Evolutionary conservation across 2,329 filamentous ascomycete species (phyloP).

Genomic region (Ramichloridium luteum): DNA sequence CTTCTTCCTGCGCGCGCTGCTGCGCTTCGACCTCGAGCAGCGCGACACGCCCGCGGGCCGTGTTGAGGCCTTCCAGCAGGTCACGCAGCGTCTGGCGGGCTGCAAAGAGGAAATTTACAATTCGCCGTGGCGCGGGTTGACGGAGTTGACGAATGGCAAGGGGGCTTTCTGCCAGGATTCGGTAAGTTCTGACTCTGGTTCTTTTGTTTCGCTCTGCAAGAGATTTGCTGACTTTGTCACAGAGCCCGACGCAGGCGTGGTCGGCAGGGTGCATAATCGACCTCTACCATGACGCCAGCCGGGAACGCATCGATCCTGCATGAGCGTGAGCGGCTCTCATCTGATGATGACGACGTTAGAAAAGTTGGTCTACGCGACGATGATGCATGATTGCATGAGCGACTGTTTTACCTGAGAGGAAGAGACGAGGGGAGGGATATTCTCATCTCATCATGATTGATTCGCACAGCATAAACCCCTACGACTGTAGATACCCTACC

Average conservation of each 20-base stretch:
- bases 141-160: constrained; percentile 84
- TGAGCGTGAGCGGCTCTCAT: no score
- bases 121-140: constrained; percentile 78
- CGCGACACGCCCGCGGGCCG: constrained; percentile 54
- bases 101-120: constrained; percentile 76
- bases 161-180: constrained; percentile 79
- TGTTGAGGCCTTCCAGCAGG: constrained; percentile 86
- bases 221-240: constrained; percentile 22
- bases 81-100: constrained; percentile 66
- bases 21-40: constrained; percentile 77
- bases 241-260: constrained; percentile 95
- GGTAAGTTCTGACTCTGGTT: constrained; percentile 43
- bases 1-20: constrained; percentile 81
- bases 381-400: no score
- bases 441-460: no score
- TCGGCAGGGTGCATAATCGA: constrained; percentile 90
- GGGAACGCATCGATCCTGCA: constrained; percentile 10
- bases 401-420: no score
- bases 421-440: no score
- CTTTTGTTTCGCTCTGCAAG: constrained; percentile 2
- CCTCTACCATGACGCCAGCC: constrained; percentile 75
- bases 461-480: no score
- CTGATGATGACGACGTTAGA: no score
- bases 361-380: no score
- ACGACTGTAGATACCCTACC: no score